Conservation (phyloP, 2,329 filamentous ascomycete species). For the Cladophialophora psammophila region DNA sequence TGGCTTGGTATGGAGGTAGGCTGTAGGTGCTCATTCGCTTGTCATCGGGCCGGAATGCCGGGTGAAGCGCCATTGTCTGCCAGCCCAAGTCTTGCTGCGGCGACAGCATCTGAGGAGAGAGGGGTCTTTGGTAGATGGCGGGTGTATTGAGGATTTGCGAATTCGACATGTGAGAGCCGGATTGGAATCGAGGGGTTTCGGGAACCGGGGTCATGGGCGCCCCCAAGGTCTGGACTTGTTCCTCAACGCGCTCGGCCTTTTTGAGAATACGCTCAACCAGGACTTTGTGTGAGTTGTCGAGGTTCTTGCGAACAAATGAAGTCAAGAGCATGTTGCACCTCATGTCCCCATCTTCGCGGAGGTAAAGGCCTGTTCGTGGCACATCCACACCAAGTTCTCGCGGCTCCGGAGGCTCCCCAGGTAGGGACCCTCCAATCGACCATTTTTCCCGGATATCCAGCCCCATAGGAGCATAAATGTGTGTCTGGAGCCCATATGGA, state of each 20-base stretch:
- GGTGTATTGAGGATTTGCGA: conserved; percentile 31
- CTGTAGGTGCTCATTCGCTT: conserved; percentile 27
- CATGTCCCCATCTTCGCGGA: conserved; percentile 87
- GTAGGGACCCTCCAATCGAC: conserved; percentile 74
- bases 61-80: conserved; percentile 35
- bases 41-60: conserved; percentile 33
- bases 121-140: conserved; percentile 20
- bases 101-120: conserved; percentile 36
- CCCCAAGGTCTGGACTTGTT: conserved; percentile 38
- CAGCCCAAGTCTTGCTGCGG: conserved; percentile 35
- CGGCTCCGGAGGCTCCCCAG: conserved; percentile 71
- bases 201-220: conserved; percentile 21
- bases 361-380: conserved; percentile 74
- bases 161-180: conserved; percentile 38
- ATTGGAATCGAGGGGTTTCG: conserved; percentile 33
- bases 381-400: conserved; percentile 71
- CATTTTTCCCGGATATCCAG: conserved; percentile 81
- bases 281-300: conserved; percentile 75
- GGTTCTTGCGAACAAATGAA: conserved; percentile 79
- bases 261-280: conserved; percentile 71
- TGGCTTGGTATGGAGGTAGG: conserved; percentile 23
- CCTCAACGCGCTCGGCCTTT: conserved; percentile 56
- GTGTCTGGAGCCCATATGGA: conserved; percentile 76
- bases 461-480: conserved; percentile 82
- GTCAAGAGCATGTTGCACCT: conserved; percentile 79